Evolutionary conservation across 2,329 filamentous ascomycete genomes (phyloP).

Genomic region (Colletotrichum sp.): DNA sequence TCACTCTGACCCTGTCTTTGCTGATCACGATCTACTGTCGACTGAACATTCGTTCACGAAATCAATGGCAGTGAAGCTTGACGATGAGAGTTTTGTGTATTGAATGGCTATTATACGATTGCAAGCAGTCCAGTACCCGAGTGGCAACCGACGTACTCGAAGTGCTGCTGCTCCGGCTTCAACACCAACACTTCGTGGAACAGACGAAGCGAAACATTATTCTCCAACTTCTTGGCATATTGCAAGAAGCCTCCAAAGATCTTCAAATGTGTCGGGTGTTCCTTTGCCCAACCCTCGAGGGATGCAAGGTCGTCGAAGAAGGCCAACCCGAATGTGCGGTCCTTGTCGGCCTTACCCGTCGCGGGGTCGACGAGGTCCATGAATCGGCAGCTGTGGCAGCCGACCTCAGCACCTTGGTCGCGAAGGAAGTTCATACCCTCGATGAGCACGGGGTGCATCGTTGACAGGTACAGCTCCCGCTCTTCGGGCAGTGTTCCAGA

Average conservation of each 20-base stretch:
- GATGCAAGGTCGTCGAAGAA: slow-evolving; percentile 45
- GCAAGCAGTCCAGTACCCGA: slow-evolving; percentile 35
- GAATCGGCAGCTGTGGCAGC: slow-evolving; percentile 47
- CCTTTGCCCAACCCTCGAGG: slow-evolving; percentile 43
- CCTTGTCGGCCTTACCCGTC: slow-evolving; percentile 25
- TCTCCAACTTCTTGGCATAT: slow-evolving; percentile 41
- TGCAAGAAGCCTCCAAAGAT: slow-evolving; percentile 44
- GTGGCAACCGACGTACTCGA: slow-evolving; percentile 48
- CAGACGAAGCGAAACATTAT: slow-evolving; percentile 37
- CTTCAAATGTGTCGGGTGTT: slow-evolving; percentile 42
- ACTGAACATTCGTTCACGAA: neutral
- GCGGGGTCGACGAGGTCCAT: slow-evolving; percentile 42
- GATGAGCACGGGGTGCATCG: slow-evolving; percentile 48
- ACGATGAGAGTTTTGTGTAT: neutral
- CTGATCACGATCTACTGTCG: neutral
- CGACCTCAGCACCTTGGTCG: slow-evolving; percentile 44
- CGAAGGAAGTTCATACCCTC: slow-evolving; percentile 49
- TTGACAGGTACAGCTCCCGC: slow-evolving; percentile 45
- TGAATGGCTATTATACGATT: neutral
- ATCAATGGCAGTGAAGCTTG: neutral
- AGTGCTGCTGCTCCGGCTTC: slow-evolving; percentile 40
- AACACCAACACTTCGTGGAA: slow-evolving; percentile 47
- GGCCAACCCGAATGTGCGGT: slow-evolving; percentile 44
- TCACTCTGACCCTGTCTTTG: neutral
- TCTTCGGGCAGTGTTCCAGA: slow-evolving; percentile 42